Percentiles rank a stretch among this genome's conserved stretches.
These are phyloP conservation scores for Delonix regia DNA, from an alignment of 306 rosid genomes.

Conservation along the genomic window DNA sequence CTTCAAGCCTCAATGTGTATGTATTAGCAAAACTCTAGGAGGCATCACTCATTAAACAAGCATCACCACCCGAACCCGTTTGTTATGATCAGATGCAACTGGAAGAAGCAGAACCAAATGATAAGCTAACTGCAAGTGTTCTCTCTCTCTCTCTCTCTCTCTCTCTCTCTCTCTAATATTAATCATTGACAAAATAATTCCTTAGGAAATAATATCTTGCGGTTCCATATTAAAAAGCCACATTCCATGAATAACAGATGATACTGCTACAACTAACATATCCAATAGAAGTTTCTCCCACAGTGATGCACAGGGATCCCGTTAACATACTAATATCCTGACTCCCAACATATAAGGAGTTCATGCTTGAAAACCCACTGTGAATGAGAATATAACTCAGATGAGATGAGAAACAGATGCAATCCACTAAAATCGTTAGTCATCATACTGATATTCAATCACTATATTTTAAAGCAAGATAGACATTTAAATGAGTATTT, in stretches of 20 bases:
- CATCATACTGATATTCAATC: no score
- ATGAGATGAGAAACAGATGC: neutral
- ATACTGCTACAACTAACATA: neutral
- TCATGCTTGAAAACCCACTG: no score
- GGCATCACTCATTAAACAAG: neutral
- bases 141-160: no score
- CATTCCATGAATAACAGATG: no score
- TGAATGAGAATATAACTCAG: neutral
- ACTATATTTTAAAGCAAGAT: slow-evolving; percentile 2
- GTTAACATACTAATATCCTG: neutral
- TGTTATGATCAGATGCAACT: neutral
- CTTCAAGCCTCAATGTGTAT: neutral
- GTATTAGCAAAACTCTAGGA: neutral
- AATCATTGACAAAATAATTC: no score
- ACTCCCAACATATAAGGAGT: neutral
- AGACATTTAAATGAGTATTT: slow-evolving; percentile 6
- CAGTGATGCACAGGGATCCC: neutral
- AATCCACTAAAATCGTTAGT: no score
- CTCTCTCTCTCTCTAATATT: no score
- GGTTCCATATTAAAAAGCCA: no score
- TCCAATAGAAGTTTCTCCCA: neutral
- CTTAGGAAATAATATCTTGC: no score
- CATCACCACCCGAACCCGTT: neutral
- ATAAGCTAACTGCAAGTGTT: no score
- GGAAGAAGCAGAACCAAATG: neutral